phyloP scores from a whole-genome alignment of 306 rosid species.

The Vigna trinervia region DNA sequence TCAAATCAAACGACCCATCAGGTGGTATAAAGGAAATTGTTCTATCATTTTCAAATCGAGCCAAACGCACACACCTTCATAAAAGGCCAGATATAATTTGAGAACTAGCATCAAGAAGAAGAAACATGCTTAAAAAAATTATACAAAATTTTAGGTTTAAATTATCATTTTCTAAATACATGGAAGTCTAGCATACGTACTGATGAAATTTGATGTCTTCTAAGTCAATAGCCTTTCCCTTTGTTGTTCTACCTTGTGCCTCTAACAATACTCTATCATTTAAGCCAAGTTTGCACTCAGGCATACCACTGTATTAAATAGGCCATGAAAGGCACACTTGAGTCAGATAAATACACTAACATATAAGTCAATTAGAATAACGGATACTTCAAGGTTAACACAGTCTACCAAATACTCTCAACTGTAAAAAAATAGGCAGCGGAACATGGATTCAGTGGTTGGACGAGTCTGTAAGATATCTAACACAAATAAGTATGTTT shows the following conservation, averaged over 20 bases:
- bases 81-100: conserved; percentile 48
- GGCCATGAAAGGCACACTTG: conserved; percentile 33
- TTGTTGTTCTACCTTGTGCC: conserved; percentile 75
- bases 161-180: conserved; percentile 37
- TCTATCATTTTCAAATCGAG: conserved; percentile 98
- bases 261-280: conserved; percentile 91
- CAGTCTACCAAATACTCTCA: conserved; percentile 19
- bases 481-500: conserved; percentile 1
- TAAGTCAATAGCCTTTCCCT: conserved; percentile 96
- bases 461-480: conserved; percentile 30
- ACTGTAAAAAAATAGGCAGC: conserved; percentile 14
- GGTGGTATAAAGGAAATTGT: conserved; percentile 97
- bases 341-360: conserved; percentile 40
- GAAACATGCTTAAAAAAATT: conserved; percentile 20
- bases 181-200: conserved; percentile 61
- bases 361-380: conserved; percentile 17
- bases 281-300: conserved; percentile 97
- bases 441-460: conserved; percentile 23
- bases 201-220: conserved; percentile 99
- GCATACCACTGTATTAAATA: conserved; percentile 90
- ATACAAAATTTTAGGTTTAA: conserved; percentile 14
- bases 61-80: conserved; percentile 95
- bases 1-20: conserved; percentile 95
- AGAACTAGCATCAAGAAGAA: conserved; percentile 41
- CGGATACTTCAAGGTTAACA: conserved; percentile 31